Conservation (phyloP, 257 asterid genomes). For the Solanum rostratum region DNA sequence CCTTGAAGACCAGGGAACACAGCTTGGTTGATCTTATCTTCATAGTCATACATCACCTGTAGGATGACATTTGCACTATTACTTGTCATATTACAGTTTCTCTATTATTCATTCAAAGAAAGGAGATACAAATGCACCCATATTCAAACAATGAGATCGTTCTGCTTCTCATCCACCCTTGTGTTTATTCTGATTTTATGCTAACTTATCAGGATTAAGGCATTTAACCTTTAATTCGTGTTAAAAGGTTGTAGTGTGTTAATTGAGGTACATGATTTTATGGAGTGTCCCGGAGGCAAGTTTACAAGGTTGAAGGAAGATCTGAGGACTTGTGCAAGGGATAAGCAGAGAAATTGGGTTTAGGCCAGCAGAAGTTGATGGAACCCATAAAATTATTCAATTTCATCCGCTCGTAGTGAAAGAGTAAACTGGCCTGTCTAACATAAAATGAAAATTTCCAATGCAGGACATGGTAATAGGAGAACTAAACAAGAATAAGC, state of each 20-base stretch:
- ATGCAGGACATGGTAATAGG: background rate
- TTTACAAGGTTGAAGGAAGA: background rate
- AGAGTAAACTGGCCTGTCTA: background rate
- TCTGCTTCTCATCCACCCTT: background rate
- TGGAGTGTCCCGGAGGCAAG: background rate
- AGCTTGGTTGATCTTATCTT: conserved; percentile 91
- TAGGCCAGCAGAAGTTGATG: background rate
- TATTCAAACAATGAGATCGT: background rate
- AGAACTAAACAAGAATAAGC: background rate
- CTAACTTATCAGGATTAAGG: background rate
- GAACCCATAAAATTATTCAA: background rate
- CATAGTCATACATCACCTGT: conserved; percentile 83
- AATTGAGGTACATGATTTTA: background rate
- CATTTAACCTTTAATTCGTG: background rate
- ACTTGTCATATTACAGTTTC: background rate
- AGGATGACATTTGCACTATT: conserved; percentile 1
- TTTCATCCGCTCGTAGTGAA: background rate
- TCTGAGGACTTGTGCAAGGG: background rate
- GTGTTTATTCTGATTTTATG: background rate
- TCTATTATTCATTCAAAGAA: background rate
- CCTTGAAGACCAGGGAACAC: conserved; percentile 99
- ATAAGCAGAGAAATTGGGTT: background rate
- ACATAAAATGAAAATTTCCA: background rate
- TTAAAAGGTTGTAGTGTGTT: background rate
- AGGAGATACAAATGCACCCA: background rate